A percentile compares a stretch with the other conserved stretches of the same genome.
Conservation (phyloP, 2,329 filamentous ascomycete species). For the Monilinia polystroma region DNA sequence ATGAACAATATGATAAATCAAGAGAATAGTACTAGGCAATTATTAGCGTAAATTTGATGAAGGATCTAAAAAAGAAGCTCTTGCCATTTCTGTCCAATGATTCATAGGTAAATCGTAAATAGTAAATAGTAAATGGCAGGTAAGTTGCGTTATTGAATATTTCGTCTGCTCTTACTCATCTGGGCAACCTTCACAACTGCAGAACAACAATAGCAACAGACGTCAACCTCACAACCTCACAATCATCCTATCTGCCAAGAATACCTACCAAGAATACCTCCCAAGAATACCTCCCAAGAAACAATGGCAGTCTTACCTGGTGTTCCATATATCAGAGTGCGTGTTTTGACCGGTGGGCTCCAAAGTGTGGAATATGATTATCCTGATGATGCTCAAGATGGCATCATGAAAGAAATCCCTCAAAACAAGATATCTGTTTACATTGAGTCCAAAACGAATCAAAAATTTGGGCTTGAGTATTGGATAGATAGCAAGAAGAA, state of each 20-base stretch:
- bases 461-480: conserved; percentile 6
- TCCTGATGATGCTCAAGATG: neutral
- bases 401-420: neutral
- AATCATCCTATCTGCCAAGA: neutral
- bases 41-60: neutral
- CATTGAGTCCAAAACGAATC: neutral
- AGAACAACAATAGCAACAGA: too few species aligned
- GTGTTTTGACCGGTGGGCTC: neutral
- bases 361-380: conserved; percentile 3
- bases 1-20: neutral
- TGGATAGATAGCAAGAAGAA: neutral
- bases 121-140: too few species aligned
- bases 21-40: too few species aligned
- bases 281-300: neutral
- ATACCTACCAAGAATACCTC: neutral
- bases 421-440: conserved; percentile 18
- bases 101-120: neutral
- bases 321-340: conserved; percentile 13
- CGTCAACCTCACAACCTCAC: too few species aligned
- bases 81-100: neutral
- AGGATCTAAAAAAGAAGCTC: neutral
- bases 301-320: conserved; percentile 14
- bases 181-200: neutral
- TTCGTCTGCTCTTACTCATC: neutral
- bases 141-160: neutral